phyloP scores from a whole-genome alignment of 805 yeast genomes.

The Saturnispora sanitii region DNA sequence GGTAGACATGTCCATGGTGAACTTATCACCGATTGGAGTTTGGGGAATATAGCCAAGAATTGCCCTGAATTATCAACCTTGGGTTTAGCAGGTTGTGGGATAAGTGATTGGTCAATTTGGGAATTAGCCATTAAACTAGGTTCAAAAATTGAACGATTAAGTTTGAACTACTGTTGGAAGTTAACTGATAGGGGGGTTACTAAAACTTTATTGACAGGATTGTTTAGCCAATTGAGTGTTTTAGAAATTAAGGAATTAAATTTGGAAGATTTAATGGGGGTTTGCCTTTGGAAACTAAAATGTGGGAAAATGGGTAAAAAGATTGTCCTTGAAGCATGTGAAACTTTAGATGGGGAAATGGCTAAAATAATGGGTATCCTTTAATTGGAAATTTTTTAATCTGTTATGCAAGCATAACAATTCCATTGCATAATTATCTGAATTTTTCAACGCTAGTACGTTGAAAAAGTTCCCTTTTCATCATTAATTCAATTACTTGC shows the following conservation, averaged over 20 bases:
- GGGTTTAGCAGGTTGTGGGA: slow-evolving; percentile 82
- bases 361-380: slow-evolving; percentile 35
- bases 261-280: slow-evolving; percentile 49
- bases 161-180: slow-evolving; percentile 60
- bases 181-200: slow-evolving; percentile 25
- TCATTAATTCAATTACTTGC: too few relatives aligned
- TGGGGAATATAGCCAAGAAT: slow-evolving; percentile 45
- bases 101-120: slow-evolving; percentile 74
- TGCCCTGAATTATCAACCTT: slow-evolving; percentile 51
- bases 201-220: slow-evolving; percentile 31
- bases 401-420: too few relatives aligned
- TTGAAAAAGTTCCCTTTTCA: too few relatives aligned
- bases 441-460: too few relatives aligned
- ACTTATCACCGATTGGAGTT: slow-evolving; percentile 59
- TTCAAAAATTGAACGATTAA: slow-evolving; percentile 47
- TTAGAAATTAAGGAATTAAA: slow-evolving; percentile 65
- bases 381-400: neutral
- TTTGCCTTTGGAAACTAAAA: slow-evolving; percentile 59
- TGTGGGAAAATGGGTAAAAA: slow-evolving; percentile 30
- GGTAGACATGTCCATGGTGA: slow-evolving; percentile 70
- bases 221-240: slow-evolving; percentile 54
- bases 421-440: too few relatives aligned
- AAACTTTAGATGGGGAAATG: slow-evolving; percentile 49
- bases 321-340: slow-evolving; percentile 73
- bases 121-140: slow-evolving; percentile 51